Base-by-base conservation (phyloP, 1,139 yeast species). In the Geotrichum fermentans region DNA sequence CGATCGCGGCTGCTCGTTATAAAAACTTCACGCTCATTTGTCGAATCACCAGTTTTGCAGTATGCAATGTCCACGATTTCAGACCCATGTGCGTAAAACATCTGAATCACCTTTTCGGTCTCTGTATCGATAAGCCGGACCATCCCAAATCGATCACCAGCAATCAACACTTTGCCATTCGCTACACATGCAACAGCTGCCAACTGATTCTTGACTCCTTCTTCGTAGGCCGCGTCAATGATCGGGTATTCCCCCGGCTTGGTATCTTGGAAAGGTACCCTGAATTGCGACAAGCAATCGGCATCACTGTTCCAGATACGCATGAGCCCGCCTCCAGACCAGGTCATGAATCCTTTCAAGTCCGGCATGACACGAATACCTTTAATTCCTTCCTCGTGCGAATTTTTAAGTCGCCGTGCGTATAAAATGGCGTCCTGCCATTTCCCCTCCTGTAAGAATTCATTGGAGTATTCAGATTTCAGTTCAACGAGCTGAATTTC, bases 1-100 rank as follows among this genome's bases (percentile, higher is more conserved):
- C 86, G 61, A 60, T 82, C 87, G 33, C 86, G 66, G 2, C 84
- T 77, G 35, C 78, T 54, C 13, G 62, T 58, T 6, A 60, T 55
- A 34, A 61, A 52, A 26, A 56, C 32, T n/a, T 40, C 43, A 2
- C 32, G 22, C 13, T 32, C 43, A n/a, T 53, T 47, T 18, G 38
- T 13, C 5, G 45, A 26, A 22, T 24, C 35, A 10, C 41, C 41
- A 11, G 28, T 28, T 17, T 39, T 41, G 18, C 40, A 30, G 35
- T 56, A 55, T 30, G 58, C 62, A 36, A 63, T 56, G 17, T 58
- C 63, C 4, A 56, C 57, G 14, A 63, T 59, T 7, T 55, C 54
- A 3, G 64, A 59, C 2, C 60, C 59, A 48, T 63, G 67, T 1
- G 67, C 66, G 20, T 59, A 54, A 34, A 59, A 52, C 5, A 22